phyloP scores from a whole-genome alignment of 345 rosid species.

The Lepidium sativum region DNA sequence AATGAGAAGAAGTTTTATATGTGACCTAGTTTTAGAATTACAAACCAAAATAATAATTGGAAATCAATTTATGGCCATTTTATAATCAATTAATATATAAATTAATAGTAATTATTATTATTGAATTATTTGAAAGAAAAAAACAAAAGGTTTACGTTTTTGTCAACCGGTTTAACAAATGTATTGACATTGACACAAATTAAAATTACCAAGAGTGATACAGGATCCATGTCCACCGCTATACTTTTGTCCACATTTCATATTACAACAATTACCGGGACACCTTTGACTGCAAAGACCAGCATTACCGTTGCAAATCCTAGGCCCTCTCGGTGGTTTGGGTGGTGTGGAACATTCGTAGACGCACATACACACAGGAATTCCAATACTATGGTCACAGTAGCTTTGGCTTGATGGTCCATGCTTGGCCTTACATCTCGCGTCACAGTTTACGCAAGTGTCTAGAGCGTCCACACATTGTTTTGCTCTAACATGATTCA shows the following conservation, averaged over 20 bases:
- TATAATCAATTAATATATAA: too few species aligned
- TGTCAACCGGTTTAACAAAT: not conserved
- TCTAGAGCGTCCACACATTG: not conserved
- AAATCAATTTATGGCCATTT: too few species aligned
- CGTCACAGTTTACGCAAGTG: constrained; percentile 7
- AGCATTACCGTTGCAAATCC: not conserved
- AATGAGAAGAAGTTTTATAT: too few species aligned
- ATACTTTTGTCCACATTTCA: not conserved
- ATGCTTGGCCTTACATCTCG: constrained; percentile 14
- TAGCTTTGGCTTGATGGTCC: constrained; percentile 7
- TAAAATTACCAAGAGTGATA: not conserved
- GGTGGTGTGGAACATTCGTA: not conserved
- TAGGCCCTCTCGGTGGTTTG: not conserved
- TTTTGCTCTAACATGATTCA: not conserved
- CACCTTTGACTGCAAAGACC: constrained; percentile 10
- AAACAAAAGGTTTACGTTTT: not conserved
- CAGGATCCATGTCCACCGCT: constrained; percentile 12
- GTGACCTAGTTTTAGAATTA: too few species aligned
- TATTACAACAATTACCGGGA: not conserved
- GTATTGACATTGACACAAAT: constrained; percentile 22
- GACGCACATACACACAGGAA: not conserved
- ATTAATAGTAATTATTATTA: too few species aligned
- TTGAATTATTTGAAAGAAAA: too few species aligned
- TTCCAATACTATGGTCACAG: not conserved
- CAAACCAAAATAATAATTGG: too few species aligned